Evolutionary conservation across 805 yeast genomes (phyloP), one percentile per base, ranked within the genome.

Genomic region (Wickerhamomyces pijperi): DNA sequence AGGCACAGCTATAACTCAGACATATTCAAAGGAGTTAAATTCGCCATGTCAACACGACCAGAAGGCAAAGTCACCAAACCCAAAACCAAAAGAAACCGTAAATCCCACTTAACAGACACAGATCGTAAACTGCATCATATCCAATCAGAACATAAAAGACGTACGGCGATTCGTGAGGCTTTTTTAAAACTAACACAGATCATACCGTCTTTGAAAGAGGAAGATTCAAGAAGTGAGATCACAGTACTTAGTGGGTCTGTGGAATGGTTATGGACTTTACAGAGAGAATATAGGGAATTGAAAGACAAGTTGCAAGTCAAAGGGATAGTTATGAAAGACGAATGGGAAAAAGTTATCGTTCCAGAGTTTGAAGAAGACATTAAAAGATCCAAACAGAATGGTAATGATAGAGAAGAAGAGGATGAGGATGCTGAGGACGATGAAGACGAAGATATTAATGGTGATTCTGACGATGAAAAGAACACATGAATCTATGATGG

Each of bases 121-220:
- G 60, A 63, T 40, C 59, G 56, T 45, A 49, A 78, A 76, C 79
- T 78, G 5, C 83, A 80, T 47, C 94, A 83, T 51, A 82, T 84
- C 7, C 83, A 83, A 5, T 79, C 88, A 0, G 97, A 88, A 55
- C 88, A 86, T 55, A 82, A 82, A 52, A 67, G 97, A 50, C 67
- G 97, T 44, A 85, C 79, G 46, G 85, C 88, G 33, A 85, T 90
- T 18, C 65, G 97, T 35, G 72, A 78, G 9, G 88, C 86, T 9
- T 88, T 85, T 52, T 94, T 83, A 49, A 72, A 70, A 40, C 65
- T 88, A 18, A 88, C 87, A 0, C 65, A 70, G 1, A 56, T 84
- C 8, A 86, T 92, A 1, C 97, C 97, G 0, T 76, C 72, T 8
- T 62, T 88, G 34, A 65, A 72, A 1, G 67, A 68, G n/a, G 63